Base-by-base conservation (phyloP, 805 yeast species). In the Spathaspora hagerdaliae region DNA sequence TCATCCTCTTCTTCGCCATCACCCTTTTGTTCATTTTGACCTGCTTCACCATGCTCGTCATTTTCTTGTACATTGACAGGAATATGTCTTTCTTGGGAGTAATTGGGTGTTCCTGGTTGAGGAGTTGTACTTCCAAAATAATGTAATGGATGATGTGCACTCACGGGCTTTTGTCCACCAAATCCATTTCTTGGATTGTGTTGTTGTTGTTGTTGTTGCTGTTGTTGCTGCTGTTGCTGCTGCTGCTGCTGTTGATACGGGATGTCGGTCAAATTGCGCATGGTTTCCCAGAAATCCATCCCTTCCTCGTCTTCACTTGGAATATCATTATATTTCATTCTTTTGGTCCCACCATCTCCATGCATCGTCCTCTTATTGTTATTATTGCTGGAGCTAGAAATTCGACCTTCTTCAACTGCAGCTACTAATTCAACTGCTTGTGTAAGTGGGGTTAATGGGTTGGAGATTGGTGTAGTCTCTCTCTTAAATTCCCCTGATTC, bases 211-310 rank as follows among this genome's bases (percentile, higher is more conserved):
- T 42, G 41, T 4, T 11, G 15, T 26, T 42, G 40, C 26, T 13
- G 47, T 38, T 29, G 39, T 5, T 19, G 24, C 5, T 19, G 24
- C 5, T 19, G 24, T 19, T 19, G 24, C 24, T 19, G 24, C 5
- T 19, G 24, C 24, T 19, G 24, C 24, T 19, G 24, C 24, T 19
- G 24, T 31, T 47, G 43, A 11, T 36, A 31, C 33, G 53, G 42
- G 38, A 48, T 45, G 44, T 61, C 51, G 54, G 83, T 78, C 19
- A 83, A 57, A 13, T 81, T 72, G 41, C 84, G 70, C 76, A 84
- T 73, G 2, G 81, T 78, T 50, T 83, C 90, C 85, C 87, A 83
- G 57, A 83, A 84, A 58, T 83, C 89, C 31, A 78, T 53, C 19
- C 79, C 88, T 47, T 81, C 88, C 36, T 81, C 87, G 10, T 77